Conservation (phyloP, 2,329 filamentous ascomycete genomes). For the Stachybotrys elegans region DNA sequence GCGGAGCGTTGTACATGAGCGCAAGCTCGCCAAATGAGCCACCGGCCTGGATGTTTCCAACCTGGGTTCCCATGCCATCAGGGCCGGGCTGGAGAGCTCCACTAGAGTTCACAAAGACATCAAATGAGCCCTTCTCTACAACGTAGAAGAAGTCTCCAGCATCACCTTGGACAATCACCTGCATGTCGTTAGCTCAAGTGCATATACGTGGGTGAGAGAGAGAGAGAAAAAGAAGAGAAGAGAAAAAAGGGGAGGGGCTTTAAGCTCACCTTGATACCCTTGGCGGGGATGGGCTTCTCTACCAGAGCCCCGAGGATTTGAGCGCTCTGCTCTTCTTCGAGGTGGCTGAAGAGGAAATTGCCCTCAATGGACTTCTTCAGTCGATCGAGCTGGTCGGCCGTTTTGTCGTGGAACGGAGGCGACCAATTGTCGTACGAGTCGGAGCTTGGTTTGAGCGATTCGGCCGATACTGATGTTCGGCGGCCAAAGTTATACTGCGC, state of each 20-base stretch:
- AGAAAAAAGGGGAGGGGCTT: neutral
- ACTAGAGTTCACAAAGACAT: constrained; percentile 79
- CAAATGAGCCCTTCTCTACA: constrained; percentile 84
- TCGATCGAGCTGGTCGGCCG: constrained; percentile 71
- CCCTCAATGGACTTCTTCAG: constrained; percentile 76
- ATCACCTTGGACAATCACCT: constrained; percentile 94
- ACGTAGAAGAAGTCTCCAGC: constrained; percentile 98
- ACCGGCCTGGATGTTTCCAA: constrained; percentile 76
- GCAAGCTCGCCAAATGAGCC: constrained; percentile 96
- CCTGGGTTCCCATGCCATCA: constrained; percentile 77
- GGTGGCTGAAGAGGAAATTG: constrained; percentile 91
- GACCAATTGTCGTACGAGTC: constrained; percentile 85
- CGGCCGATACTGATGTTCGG: constrained; percentile 92
- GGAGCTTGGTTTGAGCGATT: constrained; percentile 86
- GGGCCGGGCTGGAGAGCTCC: constrained; percentile 75
- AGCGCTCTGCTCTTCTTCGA: constrained; percentile 86
- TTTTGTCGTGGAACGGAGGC: constrained; percentile 80
- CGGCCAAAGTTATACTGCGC: constrained; percentile 91
- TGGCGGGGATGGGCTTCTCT: constrained; percentile 92
- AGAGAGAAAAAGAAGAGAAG: constrained; percentile 1
- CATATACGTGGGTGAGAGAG: no score
- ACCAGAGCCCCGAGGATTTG: constrained; percentile 87
- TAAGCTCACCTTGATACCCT: constrained; percentile 64
- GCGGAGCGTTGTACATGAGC: constrained; percentile 97
- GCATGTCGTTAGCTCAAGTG: no score